These are phyloP conservation scores for Albophoma yamanashiensis DNA, from an alignment of 2,329 filamentous ascomycete genomes.

Conservation along the genomic window DNA sequence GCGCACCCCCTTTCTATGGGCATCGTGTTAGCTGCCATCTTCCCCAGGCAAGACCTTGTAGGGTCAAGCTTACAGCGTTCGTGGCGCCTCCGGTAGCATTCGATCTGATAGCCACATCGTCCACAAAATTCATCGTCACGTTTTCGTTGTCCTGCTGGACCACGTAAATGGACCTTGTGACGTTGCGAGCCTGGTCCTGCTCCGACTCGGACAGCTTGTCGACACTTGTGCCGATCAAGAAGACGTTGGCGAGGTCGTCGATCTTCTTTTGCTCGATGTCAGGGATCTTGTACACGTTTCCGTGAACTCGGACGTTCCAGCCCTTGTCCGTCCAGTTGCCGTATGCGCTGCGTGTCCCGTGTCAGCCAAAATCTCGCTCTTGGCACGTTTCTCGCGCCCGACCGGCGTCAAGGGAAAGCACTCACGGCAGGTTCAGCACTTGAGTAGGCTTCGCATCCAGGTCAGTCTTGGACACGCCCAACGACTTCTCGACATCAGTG, in stretches of 20 bases:
- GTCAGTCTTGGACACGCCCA: constrained; percentile 48
- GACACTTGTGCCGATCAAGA: constrained; percentile 56
- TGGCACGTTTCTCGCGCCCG: too few relatives aligned
- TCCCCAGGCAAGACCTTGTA: not conserved
- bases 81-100: constrained; percentile 42
- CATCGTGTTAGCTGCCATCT: not conserved
- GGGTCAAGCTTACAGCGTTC: constrained; percentile 23
- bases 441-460: constrained; percentile 55
- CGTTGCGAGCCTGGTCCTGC: constrained; percentile 58
- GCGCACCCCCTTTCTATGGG: constrained; percentile 39
- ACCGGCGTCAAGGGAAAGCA: too few relatives aligned
- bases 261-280: constrained; percentile 54
- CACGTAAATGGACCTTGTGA: constrained; percentile 65
- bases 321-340: constrained; percentile 71
- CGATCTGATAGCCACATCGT: constrained; percentile 34
- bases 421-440: constrained; percentile 57
- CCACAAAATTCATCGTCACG: constrained; percentile 50
- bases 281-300: constrained; percentile 73
- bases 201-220: constrained; percentile 45
- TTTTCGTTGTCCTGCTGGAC: constrained; percentile 57
- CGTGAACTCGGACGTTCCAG: constrained; percentile 68
- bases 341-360: constrained; percentile 32
- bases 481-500: constrained; percentile 45
- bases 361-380: not conserved
- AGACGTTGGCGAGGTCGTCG: constrained; percentile 58